Conservation (phyloP, 495 filamentous ascomycete species). For the Talaromyces wortmannii region DNA sequence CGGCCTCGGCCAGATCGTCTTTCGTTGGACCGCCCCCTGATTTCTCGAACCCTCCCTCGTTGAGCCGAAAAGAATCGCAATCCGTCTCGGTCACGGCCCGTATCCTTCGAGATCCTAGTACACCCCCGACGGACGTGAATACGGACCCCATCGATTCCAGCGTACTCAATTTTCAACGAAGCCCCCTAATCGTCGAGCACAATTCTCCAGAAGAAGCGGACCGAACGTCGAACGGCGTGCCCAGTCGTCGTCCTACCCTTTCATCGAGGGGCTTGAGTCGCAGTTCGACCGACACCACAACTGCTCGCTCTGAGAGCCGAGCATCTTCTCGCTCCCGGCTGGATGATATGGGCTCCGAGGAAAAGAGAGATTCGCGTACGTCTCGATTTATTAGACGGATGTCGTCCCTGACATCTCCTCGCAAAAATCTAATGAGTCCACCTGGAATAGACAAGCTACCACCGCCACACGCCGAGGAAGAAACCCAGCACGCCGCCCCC, state of each 20-base stretch:
- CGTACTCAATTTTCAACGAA: slow-evolving; percentile 60
- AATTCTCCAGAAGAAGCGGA: slow-evolving; percentile 35
- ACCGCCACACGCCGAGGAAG: slow-evolving; percentile 53
- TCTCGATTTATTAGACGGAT: slow-evolving; percentile 76
- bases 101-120: slow-evolving; percentile 56
- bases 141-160: slow-evolving; percentile 37
- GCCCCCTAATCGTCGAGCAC: slow-evolving; percentile 64
- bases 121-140: slow-evolving; percentile 20
- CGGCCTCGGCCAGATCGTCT: slow-evolving; percentile 9
- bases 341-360: slow-evolving; percentile 37
- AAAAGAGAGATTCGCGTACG: slow-evolving; percentile 61
- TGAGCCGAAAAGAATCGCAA: slow-evolving; percentile 4
- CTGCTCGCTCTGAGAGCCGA: slow-evolving; percentile 29
- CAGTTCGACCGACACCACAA: slow-evolving; percentile 8
- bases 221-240: slow-evolving; percentile 7
- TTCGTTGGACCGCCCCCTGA: background rate
- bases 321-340: slow-evolving; percentile 28
- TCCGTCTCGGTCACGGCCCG: slow-evolving; percentile 73
- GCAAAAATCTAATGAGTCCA: slow-evolving; percentile 50
- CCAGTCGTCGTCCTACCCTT: slow-evolving; percentile 26
- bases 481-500: slow-evolving; percentile 20
- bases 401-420: slow-evolving; percentile 57
- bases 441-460: slow-evolving; percentile 24
- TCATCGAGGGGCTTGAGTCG: slow-evolving; percentile 24
- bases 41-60: background rate